phyloP scores from a whole-genome alignment of 1,284 basidiomycete genomes.

The Coniferiporia sulphurascens region DNA sequence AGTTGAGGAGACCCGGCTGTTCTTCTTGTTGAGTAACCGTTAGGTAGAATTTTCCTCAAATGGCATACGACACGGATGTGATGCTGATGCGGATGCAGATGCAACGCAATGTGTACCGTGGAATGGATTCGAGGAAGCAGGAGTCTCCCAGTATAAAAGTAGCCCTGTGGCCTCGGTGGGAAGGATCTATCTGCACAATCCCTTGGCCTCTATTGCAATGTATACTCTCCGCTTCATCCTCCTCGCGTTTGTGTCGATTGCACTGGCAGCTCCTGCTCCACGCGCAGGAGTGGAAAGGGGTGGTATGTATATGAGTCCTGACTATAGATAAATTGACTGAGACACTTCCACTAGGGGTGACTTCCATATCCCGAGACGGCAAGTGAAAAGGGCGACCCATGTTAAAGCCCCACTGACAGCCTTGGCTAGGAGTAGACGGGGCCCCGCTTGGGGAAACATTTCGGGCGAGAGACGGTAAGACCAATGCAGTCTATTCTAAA shows the following conservation, averaged over 20 bases:
- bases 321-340: background rate
- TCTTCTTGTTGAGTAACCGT: background rate
- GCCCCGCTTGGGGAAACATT: conserved; percentile 5
- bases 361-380: conserved; percentile 7
- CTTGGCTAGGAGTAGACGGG: background rate
- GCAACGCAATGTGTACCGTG: conserved; percentile 1
- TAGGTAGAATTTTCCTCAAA: background rate
- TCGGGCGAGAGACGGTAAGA: background rate
- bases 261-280: background rate
- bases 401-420: background rate
- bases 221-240: conserved; percentile 6
- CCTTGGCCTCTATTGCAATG: conserved; percentile 2
- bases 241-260: conserved; percentile 4
- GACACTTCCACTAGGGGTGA: background rate
- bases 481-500: background rate
- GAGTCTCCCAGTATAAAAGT: background rate
- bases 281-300: background rate
- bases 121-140: background rate
- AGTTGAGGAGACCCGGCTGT: background rate
- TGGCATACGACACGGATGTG: background rate
- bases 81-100: background rate
- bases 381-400: background rate
- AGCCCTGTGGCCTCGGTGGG: background rate
- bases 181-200: background rate
- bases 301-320: background rate